Base-by-base conservation (phyloP, 371 early-diverging fungal species). In the Dentiscutata heterogama region DNA sequence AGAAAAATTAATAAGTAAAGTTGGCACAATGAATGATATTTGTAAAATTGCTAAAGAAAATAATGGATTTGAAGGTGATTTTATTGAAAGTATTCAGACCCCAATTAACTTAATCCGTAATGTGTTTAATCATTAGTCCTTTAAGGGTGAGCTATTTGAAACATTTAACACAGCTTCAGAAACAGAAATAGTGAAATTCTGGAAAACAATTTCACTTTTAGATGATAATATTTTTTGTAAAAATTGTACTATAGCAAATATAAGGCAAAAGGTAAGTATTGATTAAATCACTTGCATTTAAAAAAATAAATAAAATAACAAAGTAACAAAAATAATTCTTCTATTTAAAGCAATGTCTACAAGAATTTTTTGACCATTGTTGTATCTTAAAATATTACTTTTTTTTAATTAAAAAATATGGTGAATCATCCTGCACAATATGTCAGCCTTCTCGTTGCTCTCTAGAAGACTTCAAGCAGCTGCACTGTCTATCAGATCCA, bases 381-480 rank as follows among this genome's bases (percentile, higher is more conserved):
- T 60, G 61, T n/a, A 60, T 10, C 22, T 2, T 10, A 60, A 60
- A 11, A 5, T n/a, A 60, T 4, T 60, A 60, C 4, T 60, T 60
- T 60, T 60, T 60, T 60, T 60, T 25, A n/a, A 60, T 60, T 25
- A 60, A 60, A 20, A 60, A 60, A 60, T 60, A 11, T n/a, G 61
- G 11, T 25, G n/a, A 60, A 60, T 25, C n/a, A n/a, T 22, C 25
- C 25, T 60, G 25, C n/a, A 60, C 61, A 2, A 60, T 60, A 22
- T 60, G 61, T 25, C 61, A 6, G 7, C 25, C 61, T 60, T 2
- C 27, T 60, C 6, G 61, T 60, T 60, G 25, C 27, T 25, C 0
- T 10, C 25, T 20, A 60, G 61, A 60, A 25, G 61, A 60, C 27
- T 60, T 25, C n/a, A 6, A 25, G 27, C n/a, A 60, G 13, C 22